These are phyloP conservation scores for Cochliopodium minus DNA, from an alignment of 208 protist genomes.

Conservation along the genomic window DNA sequence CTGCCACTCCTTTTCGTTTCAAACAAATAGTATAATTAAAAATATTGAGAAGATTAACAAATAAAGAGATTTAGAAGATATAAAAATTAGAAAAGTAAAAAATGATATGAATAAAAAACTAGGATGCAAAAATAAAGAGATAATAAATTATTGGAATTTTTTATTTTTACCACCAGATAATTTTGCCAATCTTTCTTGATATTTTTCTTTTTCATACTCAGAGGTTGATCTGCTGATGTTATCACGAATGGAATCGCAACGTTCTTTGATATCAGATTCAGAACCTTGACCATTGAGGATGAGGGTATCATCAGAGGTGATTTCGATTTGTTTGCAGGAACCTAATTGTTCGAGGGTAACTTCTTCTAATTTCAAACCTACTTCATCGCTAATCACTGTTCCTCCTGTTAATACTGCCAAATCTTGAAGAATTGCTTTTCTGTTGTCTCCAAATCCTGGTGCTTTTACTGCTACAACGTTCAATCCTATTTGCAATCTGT, in stretches of 20 bases:
- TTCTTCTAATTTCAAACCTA: slow-evolving; percentile 63
- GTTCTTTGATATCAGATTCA: slow-evolving; percentile 60
- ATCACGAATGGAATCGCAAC: slow-evolving; percentile 67
- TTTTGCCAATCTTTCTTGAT: slow-evolving; percentile 91
- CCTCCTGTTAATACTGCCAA: slow-evolving; percentile 90
- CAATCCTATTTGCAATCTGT: slow-evolving; percentile 46
- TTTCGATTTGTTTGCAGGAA: slow-evolving; percentile 47
- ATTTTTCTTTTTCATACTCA: slow-evolving; percentile 88
- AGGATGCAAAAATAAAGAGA: too few relatives aligned
- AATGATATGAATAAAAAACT: too few relatives aligned
- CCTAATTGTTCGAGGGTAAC: slow-evolving; percentile 36
- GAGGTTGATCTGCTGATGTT: slow-evolving; percentile 43
- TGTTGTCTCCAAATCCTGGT: slow-evolving; percentile 95
- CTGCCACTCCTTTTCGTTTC: too few relatives aligned
- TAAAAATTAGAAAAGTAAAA: too few relatives aligned
- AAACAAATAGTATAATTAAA: too few relatives aligned
- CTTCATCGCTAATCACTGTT: slow-evolving; percentile 64
- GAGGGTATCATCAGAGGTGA: slow-evolving; percentile 89
- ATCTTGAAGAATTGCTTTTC: slow-evolving; percentile 90
- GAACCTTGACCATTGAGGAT: slow-evolving; percentile 82
- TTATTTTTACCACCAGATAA: slow-evolving; percentile 82
- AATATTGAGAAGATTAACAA: too few relatives aligned
- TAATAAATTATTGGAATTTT: too few relatives aligned
- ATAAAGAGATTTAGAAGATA: too few relatives aligned
- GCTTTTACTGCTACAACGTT: slow-evolving; percentile 82